Percentiles rank a stretch among this genome's conserved stretches.
phyloP scores from a whole-genome alignment of 2,329 filamentous ascomycete genomes.

The Hyphodiscus sp. region DNA sequence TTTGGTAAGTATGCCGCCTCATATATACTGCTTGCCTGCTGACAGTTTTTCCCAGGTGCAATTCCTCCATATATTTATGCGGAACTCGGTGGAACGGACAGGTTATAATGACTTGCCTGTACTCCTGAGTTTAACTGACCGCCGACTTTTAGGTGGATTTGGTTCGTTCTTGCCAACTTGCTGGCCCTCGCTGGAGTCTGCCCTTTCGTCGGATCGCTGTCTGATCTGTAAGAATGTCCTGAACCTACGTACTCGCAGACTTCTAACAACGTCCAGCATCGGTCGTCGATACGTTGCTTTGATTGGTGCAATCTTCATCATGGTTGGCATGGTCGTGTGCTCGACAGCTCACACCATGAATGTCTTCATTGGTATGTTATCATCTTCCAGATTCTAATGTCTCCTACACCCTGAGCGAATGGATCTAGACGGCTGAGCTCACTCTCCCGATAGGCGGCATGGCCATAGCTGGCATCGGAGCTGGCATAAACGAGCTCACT shows the following conservation, averaged over 20 bases:
- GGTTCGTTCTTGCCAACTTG: slow-evolving; percentile 40
- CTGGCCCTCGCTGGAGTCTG: slow-evolving; percentile 51
- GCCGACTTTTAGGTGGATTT: slow-evolving; percentile 22
- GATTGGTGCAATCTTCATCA: slow-evolving; percentile 45
- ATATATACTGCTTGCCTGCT: background rate
- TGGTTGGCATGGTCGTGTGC: slow-evolving; percentile 53
- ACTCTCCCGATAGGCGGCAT: slow-evolving; percentile 34
- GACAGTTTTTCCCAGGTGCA: slow-evolving; percentile 28
- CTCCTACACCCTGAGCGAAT: no score
- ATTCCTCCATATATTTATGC: slow-evolving; percentile 49
- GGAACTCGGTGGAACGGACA: slow-evolving; percentile 48
- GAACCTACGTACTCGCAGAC: no score
- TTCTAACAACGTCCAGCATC: slow-evolving; percentile 25
- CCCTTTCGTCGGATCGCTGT: slow-evolving; percentile 60
- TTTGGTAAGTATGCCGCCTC: slow-evolving; percentile 31
- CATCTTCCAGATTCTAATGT: background rate
- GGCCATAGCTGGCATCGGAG: slow-evolving; percentile 54
- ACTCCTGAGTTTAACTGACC: slow-evolving; percentile 1
- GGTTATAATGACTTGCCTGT: slow-evolving; percentile 5
- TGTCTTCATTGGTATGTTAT: slow-evolving; percentile 47
- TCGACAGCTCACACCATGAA: slow-evolving; percentile 54
- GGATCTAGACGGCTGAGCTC: background rate
- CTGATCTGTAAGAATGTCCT: slow-evolving; percentile 41
- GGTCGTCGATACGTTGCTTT: slow-evolving; percentile 54
- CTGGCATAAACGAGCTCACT: slow-evolving; percentile 62